Base-by-base conservation (phyloP, 768 basidiomycete species). In the Porphyrellus cyaneotinctus region DNA sequence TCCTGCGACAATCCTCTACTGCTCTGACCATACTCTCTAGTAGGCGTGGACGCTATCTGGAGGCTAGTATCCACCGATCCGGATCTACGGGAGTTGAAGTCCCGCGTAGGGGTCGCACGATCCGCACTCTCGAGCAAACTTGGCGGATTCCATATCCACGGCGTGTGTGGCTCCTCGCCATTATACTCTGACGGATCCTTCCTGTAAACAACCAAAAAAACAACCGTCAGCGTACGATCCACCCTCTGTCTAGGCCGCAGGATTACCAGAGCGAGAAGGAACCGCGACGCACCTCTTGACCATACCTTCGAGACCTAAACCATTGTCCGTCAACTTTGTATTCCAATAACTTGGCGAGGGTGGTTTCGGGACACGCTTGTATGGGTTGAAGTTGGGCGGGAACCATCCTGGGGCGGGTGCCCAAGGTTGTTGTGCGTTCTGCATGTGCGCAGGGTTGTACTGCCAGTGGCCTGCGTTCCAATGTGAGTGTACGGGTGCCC, bases 121-220 rank as follows among this genome's bases (percentile, higher is more conserved):
- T 66, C 60, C 8, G 45, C 57, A 26, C 7, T 57, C 35, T 71
- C 62, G 8, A 67, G 63, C 20, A 83, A 70, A 51, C 71, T 70
- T 32, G 75, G 63, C 23, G 84, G 80, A 66, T 77, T 82, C 87
- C 87, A 89, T 51, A 87, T 76, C 87, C 87, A 89, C 9, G 87
- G 87, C 0, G 87, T 88, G 14, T 77, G 73, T 7, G 74, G 70
- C 15, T 68, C 70, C 17, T 70, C 70, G 18, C 72, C 70, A 12
- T 52, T 70, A 66, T 43, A 65, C 57, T 56, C 77, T 61, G 62
- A 73, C 58, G 64, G 62, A 0, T 60, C 59, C 51, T 52, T 58
- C 45, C 68, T 67, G 33, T 3, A 53, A 37, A 10, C 15, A 26
- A 51, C 44, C 49, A 35, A 1, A 33, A 38, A 2, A 24, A 38